Percentiles rank a stretch among this genome's conserved stretches.
Conservation (phyloP, 2,329 filamentous ascomycete genomes). For the Paramyrothecium roridum region DNA sequence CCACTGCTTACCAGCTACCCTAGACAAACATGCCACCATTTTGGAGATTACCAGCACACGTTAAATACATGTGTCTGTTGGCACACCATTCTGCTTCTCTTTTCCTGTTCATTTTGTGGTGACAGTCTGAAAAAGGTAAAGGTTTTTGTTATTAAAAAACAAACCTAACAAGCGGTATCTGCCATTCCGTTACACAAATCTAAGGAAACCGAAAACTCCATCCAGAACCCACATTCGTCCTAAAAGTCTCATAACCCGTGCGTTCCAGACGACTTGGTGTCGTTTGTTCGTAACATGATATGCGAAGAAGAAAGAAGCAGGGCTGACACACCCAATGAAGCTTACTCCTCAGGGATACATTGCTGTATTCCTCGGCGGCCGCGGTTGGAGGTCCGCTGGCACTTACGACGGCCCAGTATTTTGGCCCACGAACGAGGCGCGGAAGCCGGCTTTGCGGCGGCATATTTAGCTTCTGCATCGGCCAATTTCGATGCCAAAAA, state of each 20-base stretch:
- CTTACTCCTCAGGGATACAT: neutral
- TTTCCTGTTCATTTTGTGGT: too few relatives aligned
- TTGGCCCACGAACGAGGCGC: slow-evolving; percentile 15
- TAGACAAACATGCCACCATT: too few relatives aligned
- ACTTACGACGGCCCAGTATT: slow-evolving; percentile 10
- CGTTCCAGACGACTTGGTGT: neutral
- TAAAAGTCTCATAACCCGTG: neutral
- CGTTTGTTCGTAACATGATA: neutral
- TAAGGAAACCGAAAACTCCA: neutral
- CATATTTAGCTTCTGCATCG: slow-evolving; percentile 22
- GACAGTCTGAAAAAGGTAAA: too few relatives aligned
- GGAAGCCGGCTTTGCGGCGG: slow-evolving; percentile 15
- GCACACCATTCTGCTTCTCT: too few relatives aligned
- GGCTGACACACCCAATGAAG: neutral
- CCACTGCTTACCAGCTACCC: too few relatives aligned
- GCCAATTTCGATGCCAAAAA: slow-evolving; percentile 35
- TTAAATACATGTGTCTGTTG: too few relatives aligned
- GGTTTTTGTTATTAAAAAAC: neutral
- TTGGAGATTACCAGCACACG: too few relatives aligned
- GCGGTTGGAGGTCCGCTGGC: slow-evolving; percentile 7
- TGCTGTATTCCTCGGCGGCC: neutral
- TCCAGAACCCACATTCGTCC: neutral
- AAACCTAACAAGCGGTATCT: neutral
- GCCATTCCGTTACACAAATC: neutral
- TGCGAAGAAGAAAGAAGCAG: neutral